phyloP scores from a whole-genome alignment of 371 early-diverging fungal genomes.

The Vairimorpha apis region DNA sequence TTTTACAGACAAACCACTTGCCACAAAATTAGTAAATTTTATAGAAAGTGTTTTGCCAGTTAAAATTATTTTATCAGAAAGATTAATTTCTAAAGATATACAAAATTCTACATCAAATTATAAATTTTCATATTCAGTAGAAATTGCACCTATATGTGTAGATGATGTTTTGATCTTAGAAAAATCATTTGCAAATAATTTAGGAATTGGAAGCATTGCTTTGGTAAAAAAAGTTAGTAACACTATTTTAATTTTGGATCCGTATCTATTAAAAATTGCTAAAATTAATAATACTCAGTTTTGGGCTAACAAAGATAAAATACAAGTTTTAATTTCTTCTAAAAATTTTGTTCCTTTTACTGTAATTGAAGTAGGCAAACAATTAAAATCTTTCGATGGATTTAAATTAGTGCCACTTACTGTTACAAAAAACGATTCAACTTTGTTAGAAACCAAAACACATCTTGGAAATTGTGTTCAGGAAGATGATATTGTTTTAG shows the following conservation, averaged over 20 bases:
- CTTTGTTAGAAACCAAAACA: slow-evolving; percentile 7
- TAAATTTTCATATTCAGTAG: slow-evolving; percentile 87
- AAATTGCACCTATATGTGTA: slow-evolving; percentile 88
- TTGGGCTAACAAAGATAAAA: slow-evolving; percentile 44
- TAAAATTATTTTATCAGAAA: slow-evolving; percentile 76
- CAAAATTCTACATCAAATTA: slow-evolving; percentile 81
- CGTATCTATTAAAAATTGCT: slow-evolving; percentile 23
- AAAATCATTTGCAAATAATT: slow-evolving; percentile 31
- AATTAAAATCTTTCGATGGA: not conserved
- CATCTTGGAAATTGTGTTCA: slow-evolving; percentile 37
- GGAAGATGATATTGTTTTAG: slow-evolving; percentile 52
- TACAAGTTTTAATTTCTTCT: slow-evolving; percentile 39
- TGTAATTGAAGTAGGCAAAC: slow-evolving; percentile 39
- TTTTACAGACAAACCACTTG: slow-evolving; percentile 78
- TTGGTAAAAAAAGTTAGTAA: slow-evolving; percentile 50
- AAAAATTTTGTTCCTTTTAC: slow-evolving; percentile 43
- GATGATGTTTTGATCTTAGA: slow-evolving; percentile 75
- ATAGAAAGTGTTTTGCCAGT: slow-evolving; percentile 73
- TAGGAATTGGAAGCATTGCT: slow-evolving; percentile 37
- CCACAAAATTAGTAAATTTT: slow-evolving; percentile 89
- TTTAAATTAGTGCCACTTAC: slow-evolving; percentile 32
- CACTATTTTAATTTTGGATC: slow-evolving; percentile 50
- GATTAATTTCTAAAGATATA: slow-evolving; percentile 87
- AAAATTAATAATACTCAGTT: slow-evolving; percentile 41
- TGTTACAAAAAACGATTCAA: not conserved